Percentiles rank a stretch among this genome's conserved stretches.
These are phyloP conservation scores for Boletus barrowsii DNA, from an alignment of 768 basidiomycete species.

Conservation along the genomic window DNA sequence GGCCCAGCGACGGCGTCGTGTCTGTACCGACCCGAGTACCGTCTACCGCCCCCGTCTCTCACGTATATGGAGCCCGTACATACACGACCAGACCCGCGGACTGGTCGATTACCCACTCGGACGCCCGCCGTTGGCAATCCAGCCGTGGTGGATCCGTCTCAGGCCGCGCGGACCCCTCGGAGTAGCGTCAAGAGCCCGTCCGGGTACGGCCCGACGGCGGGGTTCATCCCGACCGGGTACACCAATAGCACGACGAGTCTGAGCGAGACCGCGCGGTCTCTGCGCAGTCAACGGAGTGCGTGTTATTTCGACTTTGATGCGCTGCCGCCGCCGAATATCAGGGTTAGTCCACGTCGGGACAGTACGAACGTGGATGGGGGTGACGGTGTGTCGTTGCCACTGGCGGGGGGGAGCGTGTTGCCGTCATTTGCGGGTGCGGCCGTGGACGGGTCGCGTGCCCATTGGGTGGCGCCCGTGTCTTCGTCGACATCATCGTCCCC, in stretches of 20 bases:
- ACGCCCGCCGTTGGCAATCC: neutral
- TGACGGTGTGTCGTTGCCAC: neutral
- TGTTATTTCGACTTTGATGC: slow-evolving; percentile 30
- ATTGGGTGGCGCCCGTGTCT: neutral
- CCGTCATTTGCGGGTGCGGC: neutral
- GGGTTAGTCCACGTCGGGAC: neutral
- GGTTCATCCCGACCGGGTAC: slow-evolving; percentile 24
- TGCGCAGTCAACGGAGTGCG: slow-evolving; percentile 16
- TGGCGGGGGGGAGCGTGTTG: neutral
- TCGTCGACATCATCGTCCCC: neutral
- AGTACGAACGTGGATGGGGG: neutral
- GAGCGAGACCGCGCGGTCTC: slow-evolving; percentile 4
- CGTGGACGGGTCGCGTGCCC: neutral
- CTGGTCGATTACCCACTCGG: neutral
- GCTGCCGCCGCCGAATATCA: slow-evolving; percentile 9
- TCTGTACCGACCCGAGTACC: slow-evolving; percentile 31
- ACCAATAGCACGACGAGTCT: slow-evolving; percentile 7
- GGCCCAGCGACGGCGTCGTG: slow-evolving; percentile 43
- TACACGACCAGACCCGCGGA: slow-evolving; percentile 5
- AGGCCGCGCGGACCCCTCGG: neutral
- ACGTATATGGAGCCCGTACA: slow-evolving; percentile 18
- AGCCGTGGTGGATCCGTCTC: neutral
- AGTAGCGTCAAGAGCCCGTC: neutral
- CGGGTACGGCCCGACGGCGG: slow-evolving; percentile 29
- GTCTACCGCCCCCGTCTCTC: slow-evolving; percentile 16